Percentiles rank a stretch among this genome's conserved stretches.
Conservation (phyloP, 176 grass and related monocot genomes). For the Oryza nivara region DNA sequence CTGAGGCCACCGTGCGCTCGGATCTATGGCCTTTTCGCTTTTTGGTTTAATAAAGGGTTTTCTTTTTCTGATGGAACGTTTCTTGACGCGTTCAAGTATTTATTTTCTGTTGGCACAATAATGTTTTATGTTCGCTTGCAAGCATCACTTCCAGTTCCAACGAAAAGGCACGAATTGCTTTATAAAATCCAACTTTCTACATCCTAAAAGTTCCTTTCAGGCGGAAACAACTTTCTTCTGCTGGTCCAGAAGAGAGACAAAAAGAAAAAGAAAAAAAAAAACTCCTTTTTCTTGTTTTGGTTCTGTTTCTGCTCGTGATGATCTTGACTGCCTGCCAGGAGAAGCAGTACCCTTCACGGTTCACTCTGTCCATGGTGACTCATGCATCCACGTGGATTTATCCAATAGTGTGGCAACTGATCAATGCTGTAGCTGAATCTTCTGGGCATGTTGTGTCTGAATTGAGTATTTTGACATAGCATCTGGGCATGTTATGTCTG, state of each 20-base stretch:
- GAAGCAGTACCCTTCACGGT: neutral
- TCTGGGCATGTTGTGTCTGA: slow-evolving; percentile 18
- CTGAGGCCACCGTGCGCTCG: neutral
- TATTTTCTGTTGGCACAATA: neutral
- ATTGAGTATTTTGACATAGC: slow-evolving; percentile 18
- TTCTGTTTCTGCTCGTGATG: slow-evolving; percentile 40
- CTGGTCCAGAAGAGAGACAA: neutral
- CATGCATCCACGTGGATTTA: slow-evolving; percentile 35
- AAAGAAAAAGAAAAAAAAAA: neutral
- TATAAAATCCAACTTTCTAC: slow-evolving; percentile 5
- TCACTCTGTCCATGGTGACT: slow-evolving; percentile 15
- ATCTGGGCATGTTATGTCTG: neutral
- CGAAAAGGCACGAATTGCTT: neutral
- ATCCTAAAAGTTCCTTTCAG: neutral
- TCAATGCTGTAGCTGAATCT: slow-evolving; percentile 31
- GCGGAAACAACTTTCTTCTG: neutral
- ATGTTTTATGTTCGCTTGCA: neutral
- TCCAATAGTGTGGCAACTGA: slow-evolving; percentile 23
- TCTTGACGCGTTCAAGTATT: neutral
- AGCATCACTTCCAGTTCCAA: neutral
- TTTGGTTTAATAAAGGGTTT: neutral
- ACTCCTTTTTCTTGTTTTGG: neutral
- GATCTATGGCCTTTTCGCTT: neutral
- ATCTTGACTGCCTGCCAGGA: slow-evolving; percentile 24
- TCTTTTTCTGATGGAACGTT: slow-evolving; percentile 22